These are phyloP conservation scores for Tetraselmis striata DNA, from an alignment of 139 green algal genomes.

Conservation along the genomic window DNA sequence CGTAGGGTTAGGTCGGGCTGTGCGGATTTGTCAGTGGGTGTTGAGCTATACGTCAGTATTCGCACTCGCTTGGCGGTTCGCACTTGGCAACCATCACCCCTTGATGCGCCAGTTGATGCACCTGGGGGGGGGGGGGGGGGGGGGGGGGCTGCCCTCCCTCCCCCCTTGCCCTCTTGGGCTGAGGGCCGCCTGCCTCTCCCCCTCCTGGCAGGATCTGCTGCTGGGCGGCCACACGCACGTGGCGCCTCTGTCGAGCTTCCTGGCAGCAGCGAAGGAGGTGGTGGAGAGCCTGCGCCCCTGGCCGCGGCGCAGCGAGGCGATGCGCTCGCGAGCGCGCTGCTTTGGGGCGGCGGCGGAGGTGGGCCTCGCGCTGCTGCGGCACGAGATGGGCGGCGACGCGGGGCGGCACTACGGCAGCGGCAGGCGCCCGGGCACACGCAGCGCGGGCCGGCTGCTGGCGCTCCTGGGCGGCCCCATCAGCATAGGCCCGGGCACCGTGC, in stretches of 20 bases:
- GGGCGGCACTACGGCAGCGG: background rate
- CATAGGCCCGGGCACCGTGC: constrained; percentile 19
- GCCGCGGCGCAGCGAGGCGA: background rate
- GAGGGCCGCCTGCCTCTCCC: too few species aligned
- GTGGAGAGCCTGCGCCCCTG: background rate
- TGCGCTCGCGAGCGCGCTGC: background rate
- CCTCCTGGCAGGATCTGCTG: background rate
- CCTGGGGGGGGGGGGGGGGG: too few species aligned
- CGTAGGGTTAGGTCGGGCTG: too few species aligned
- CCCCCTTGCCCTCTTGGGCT: too few species aligned
- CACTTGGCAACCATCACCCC: too few species aligned
- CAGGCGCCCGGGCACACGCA: background rate
- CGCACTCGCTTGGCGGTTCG: too few species aligned
- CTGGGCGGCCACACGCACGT: background rate
- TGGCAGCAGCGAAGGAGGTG: background rate
- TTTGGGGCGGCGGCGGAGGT: background rate
- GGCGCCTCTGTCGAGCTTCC: constrained; percentile 7
- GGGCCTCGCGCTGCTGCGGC: background rate
- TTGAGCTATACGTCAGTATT: too few species aligned
- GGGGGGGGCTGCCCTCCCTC: too few species aligned
- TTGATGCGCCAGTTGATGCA: too few species aligned
- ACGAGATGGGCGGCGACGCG: background rate
- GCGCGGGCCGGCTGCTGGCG: constrained; percentile 13
- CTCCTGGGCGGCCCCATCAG: constrained; percentile 18
- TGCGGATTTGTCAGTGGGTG: too few species aligned